Evolutionary conservation across 345 rosid species (phyloP).

Genomic region (Acer negundo): DNA sequence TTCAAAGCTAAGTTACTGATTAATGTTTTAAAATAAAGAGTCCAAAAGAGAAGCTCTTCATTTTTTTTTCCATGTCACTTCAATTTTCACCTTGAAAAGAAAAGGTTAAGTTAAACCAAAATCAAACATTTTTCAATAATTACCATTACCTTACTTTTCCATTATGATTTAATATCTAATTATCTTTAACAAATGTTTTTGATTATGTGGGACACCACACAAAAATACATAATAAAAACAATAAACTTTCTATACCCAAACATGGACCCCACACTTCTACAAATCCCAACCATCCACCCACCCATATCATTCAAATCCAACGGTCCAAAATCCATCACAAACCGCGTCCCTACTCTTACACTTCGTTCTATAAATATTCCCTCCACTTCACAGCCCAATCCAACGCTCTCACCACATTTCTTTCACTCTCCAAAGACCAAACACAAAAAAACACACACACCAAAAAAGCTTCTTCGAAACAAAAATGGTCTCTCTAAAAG

Average conservation of each 20-base stretch:
- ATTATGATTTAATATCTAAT: not conserved
- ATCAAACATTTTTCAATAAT: not conserved
- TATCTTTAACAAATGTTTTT: constrained; percentile 2
- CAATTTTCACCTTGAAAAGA: not conserved
- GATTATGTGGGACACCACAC: constrained; percentile 17
- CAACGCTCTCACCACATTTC: not conserved
- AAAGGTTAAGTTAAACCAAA: not conserved
- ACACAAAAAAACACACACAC: not conserved
- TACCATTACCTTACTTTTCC: not conserved
- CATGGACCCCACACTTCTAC: not conserved
- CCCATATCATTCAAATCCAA: not conserved
- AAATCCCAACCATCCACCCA: constrained; percentile 21
- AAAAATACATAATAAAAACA: not conserved
- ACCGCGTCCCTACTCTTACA: constrained; percentile 6
- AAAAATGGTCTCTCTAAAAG: constrained; percentile 38
- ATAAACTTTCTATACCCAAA: not conserved
- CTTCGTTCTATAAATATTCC: constrained; percentile 29
- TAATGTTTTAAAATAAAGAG: too few relatives aligned
- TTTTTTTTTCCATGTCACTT: not conserved
- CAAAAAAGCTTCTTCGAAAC: not conserved
- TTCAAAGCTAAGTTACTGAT: too few relatives aligned
- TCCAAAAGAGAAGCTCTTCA: too few relatives aligned
- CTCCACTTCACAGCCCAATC: not conserved
- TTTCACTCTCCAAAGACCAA: constrained; percentile 3
- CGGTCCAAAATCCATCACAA: constrained; percentile 12